phyloP scores from a whole-genome alignment of 2,329 filamentous ascomycete species.

The Colletotrichum sp. region DNA sequence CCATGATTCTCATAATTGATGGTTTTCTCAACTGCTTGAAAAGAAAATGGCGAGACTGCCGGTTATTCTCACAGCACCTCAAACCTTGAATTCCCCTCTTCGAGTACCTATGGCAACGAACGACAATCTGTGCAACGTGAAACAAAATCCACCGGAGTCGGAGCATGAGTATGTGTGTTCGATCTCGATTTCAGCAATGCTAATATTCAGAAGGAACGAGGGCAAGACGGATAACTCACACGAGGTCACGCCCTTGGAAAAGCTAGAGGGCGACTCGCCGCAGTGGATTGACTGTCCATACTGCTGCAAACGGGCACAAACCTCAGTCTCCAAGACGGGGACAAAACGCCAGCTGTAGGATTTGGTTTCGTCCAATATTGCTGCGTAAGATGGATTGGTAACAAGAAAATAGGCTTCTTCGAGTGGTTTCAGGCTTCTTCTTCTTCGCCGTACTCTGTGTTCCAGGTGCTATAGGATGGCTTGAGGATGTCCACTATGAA shows the following conservation, averaged over 20 bases:
- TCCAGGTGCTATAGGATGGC: not conserved
- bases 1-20: not conserved
- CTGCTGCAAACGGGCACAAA: not conserved
- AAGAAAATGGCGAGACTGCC: accelerated
- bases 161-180: not conserved
- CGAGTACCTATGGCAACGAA: not conserved
- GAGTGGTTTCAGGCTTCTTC: not conserved
- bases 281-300: not conserved
- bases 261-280: not conserved
- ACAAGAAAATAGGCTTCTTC: not conserved
- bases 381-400: accelerated
- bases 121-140: not conserved
- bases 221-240: not conserved
- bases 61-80: not conserved
- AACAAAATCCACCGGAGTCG: accelerated
- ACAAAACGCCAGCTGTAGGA: not conserved
- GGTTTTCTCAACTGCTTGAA: accelerated
- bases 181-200: not conserved
- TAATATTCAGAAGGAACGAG: not conserved
- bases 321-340: not conserved
- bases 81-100: not conserved
- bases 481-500: not conserved
- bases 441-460: not conserved
- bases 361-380: accelerated
- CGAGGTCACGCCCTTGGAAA: not conserved